Evolutionary conservation across 257 asterid species (phyloP), one percentile per base, ranked within the genome.

Genomic region (Salvia hispanica): DNA sequence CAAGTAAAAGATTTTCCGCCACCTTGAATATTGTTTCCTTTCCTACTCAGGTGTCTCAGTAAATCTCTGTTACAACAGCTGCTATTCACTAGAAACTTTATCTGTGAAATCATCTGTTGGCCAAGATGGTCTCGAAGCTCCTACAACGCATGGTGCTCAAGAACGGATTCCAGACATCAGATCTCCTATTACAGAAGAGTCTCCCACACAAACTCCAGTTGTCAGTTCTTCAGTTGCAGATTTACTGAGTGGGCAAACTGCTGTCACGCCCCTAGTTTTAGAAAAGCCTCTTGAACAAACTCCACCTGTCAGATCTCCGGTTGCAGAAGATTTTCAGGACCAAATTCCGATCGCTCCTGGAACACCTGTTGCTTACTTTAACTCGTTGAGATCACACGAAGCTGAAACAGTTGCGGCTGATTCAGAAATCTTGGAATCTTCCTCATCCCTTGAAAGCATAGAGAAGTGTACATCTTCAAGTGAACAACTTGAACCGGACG

Each of bases 331-430:
- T 12, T 45, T 76, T 65, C 61, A 15, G 5, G 82, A 81, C 66
- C 85, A 74, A 72, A 71, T 73, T 58, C 76, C 86, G 25, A 77
- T 83, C 66, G 93, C 90, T 76, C 95, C 95, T 47, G 81, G 77
- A 69, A 83, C 96, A 57, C 93, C 95, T 42, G 76, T 80, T 65
- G 62, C 83, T 50, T 77, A 62, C 53, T 59, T 80, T 50, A 47
- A 70, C 69, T 71, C 76, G 4, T 69, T 67, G 34, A 80, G 83
- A 74, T 46, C 79, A 48, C 86, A 79, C 16, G 96, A 81, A 48
- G 74, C 60, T 40, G 73, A 43, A 48, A 83, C 70, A 63, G 64
- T 74, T 33, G 72, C 77, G 28, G 72, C 77, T 57, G 74, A 66
- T 54, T 67, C 74, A 3, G 79, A 73, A 70, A 71, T 64, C 50